Percentiles rank a stretch among this genome's conserved stretches.
Conservation (phyloP, 1,284 basidiomycete genomes). For the Tetrapyrgos nigripes region DNA sequence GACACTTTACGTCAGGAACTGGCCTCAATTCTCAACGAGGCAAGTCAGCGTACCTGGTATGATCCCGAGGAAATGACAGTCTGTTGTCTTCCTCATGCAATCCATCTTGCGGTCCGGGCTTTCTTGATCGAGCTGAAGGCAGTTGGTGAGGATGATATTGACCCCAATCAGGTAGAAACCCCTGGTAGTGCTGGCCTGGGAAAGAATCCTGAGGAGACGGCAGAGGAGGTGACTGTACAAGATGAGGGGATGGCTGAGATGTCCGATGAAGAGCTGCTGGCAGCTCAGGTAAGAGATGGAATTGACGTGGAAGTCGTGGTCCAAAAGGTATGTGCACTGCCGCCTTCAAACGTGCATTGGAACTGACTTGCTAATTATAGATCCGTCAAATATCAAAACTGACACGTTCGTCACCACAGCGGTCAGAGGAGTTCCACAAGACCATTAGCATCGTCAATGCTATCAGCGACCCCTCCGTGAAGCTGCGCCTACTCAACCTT, state of each 20-base stretch:
- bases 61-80: too few relatives aligned
- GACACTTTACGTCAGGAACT: too few relatives aligned
- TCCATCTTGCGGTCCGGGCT: too few relatives aligned
- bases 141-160: background rate
- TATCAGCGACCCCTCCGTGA: background rate
- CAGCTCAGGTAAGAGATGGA: background rate
- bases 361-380: too few relatives aligned
- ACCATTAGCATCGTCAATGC: background rate
- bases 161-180: background rate
- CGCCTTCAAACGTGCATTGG: background rate
- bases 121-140: background rate
- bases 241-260: background rate
- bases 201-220: background rate
- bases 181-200: background rate
- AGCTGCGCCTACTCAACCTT: slow-evolving; percentile 2
- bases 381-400: slow-evolving; percentile 3
- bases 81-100: too few relatives aligned
- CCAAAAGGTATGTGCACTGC: background rate
- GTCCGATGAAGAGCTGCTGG: background rate
- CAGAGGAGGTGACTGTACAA: background rate
- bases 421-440: slow-evolving; percentile 1
- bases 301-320: background rate
- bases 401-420: background rate
- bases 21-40: too few relatives aligned
- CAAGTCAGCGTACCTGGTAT: too few relatives aligned